A percentile compares a stretch with the other conserved stretches of the same genome.
Conservation (phyloP, 225 moss, liverwort and hornwort species). For the Marchantia paleacea region DNA sequence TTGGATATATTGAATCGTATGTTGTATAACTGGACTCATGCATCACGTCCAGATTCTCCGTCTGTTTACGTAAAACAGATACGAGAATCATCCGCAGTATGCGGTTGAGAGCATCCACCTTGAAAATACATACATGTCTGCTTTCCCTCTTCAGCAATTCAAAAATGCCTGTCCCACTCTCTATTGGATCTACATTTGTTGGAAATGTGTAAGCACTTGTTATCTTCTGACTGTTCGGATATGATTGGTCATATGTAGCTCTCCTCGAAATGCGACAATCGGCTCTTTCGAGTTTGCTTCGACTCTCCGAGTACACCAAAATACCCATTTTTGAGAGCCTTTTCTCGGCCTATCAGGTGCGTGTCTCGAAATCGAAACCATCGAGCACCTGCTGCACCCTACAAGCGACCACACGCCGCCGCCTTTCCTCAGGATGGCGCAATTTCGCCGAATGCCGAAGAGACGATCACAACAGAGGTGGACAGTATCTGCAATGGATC, state of each 20-base stretch:
- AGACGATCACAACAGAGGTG: constrained; percentile 57
- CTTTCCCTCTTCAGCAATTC: too few species aligned
- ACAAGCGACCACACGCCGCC: constrained; percentile 63
- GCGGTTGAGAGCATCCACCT: background rate
- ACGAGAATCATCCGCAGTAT: background rate
- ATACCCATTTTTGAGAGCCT: constrained; percentile 84
- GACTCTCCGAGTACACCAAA: constrained; percentile 88
- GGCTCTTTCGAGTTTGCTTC: constrained; percentile 94
- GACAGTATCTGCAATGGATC: constrained; percentile 54
- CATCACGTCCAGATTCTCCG: background rate
- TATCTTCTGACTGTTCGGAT: background rate
- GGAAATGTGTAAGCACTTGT: background rate
- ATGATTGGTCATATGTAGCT: constrained; percentile 46
- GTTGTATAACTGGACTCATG: background rate
- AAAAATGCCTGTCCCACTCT: background rate
- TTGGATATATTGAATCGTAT: background rate
- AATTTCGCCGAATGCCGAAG: constrained; percentile 60
- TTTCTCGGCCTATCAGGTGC: constrained; percentile 92
- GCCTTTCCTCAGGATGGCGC: constrained; percentile 59
- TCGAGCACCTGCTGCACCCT: constrained; percentile 66
- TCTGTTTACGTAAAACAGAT: background rate
- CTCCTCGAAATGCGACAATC: constrained; percentile 97
- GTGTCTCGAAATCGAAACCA: constrained; percentile 95
- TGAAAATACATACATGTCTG: background rate
- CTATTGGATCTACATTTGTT: background rate